phyloP scores from a whole-genome alignment of 768 basidiomycete genomes.

The Dioszegia crocea region DNA sequence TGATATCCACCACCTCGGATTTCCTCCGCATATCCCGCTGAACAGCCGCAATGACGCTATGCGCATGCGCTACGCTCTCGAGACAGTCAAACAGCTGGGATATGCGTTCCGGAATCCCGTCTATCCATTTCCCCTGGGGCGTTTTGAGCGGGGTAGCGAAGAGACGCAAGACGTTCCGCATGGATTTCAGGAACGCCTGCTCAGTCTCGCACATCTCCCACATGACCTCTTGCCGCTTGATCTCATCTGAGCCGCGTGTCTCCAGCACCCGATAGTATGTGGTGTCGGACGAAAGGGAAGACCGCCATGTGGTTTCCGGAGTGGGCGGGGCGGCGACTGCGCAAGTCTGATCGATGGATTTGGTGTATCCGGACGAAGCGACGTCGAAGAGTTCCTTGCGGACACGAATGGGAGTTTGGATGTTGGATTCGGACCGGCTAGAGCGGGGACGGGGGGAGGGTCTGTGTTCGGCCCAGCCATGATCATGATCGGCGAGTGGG shows the following conservation, averaged over 20 bases:
- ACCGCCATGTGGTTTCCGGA: conserved; percentile 31
- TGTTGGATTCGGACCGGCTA: conserved; percentile 19
- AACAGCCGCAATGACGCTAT: conserved; percentile 60
- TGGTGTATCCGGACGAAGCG: conserved; percentile 32
- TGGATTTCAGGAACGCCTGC: conserved; percentile 61
- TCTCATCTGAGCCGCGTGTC: conserved; percentile 56
- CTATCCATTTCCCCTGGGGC: conserved; percentile 70
- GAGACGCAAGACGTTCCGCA: conserved; percentile 64
- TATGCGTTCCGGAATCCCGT: conserved; percentile 67
- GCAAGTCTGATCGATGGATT: conserved; percentile 16
- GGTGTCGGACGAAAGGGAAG: conserved; percentile 20
- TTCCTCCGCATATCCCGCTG: conserved; percentile 53
- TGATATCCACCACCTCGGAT: conserved; percentile 51
- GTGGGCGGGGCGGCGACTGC: conserved; percentile 14
- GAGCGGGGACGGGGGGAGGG: not conserved
- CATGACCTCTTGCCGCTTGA: conserved; percentile 63
- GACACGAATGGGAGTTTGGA: conserved; percentile 24
- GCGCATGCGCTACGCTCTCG: conserved; percentile 77
- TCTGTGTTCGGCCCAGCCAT: conserved; percentile 1
- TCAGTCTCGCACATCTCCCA: conserved; percentile 69
- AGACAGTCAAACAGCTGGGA: conserved; percentile 78
- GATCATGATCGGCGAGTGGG: conserved; percentile 4
- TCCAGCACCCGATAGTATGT: conserved; percentile 38
- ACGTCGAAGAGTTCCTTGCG: conserved; percentile 35
- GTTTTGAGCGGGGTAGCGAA: conserved; percentile 75